Conservation (phyloP, 2,329 filamentous ascomycete species). For the Waltergamsia citrina region DNA sequence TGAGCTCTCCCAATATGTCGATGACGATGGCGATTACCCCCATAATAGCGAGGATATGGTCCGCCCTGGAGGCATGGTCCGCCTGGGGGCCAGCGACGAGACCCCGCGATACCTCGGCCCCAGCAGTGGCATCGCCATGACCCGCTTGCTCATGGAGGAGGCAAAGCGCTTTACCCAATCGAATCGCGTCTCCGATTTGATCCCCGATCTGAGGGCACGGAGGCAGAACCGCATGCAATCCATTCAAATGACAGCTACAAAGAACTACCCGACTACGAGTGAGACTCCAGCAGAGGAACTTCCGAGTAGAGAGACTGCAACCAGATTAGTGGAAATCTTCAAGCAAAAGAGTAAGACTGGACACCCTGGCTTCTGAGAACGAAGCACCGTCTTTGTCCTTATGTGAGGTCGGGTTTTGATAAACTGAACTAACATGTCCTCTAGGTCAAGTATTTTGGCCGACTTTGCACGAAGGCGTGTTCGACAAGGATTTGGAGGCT, state of each 20-base stretch:
- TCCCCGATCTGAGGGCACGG: constrained; percentile 61
- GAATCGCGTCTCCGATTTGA: constrained; percentile 84
- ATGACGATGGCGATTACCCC: constrained; percentile 62
- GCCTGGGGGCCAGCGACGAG: constrained; percentile 77
- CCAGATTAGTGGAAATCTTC: constrained; percentile 76
- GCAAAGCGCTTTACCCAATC: constrained; percentile 89
- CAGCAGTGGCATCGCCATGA: constrained; percentile 93
- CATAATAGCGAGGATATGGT: constrained; percentile 76
- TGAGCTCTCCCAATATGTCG: constrained; percentile 70
- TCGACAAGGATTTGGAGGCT: constrained; percentile 66
- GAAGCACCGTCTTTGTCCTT: too few relatives aligned
- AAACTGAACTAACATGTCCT: constrained; percentile 5
- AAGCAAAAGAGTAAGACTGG: constrained; percentile 62
- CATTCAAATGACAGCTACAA: constrained; percentile 55
- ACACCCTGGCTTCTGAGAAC: too few relatives aligned
- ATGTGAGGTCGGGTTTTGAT: too few relatives aligned
- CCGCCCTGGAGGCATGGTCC: constrained; percentile 76
- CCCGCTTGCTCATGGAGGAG: constrained; percentile 88
- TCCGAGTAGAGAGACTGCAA: constrained; percentile 64
- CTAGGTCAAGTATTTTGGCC: constrained; percentile 83
- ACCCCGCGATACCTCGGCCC: constrained; percentile 81
- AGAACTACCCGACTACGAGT: constrained; percentile 86
- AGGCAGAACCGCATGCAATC: constrained; percentile 49
- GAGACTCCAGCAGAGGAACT: constrained; percentile 68
- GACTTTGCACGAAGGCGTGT: constrained; percentile 73